Evolutionary conservation across 1,284 basidiomycete species (phyloP), one percentile per base, ranked within the genome.

Genomic region (Heterobasidion annosum): DNA sequence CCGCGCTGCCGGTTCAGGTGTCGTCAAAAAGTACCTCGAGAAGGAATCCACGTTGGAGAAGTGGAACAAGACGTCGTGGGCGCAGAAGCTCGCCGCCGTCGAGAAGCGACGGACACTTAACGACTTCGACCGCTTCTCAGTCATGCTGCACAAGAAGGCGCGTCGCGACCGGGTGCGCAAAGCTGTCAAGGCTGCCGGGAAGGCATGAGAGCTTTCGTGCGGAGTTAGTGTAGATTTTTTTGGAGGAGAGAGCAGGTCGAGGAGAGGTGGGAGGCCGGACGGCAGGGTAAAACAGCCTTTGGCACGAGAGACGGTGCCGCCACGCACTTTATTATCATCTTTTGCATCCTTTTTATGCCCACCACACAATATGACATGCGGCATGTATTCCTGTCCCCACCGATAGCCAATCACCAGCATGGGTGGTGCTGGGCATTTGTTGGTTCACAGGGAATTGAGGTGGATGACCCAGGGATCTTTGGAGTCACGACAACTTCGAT

Each of bases 1-100:
- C 67, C 93, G 95, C 63, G 91, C 72, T 57, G 91, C 95, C 50
- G 85, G 93, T 60, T 76, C 91, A 10, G 83, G 92, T 59, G 78
- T 79, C 61, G 81, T 98, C 69, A 88, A 85, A 77, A 97, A 94
- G 77, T 80, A 85, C 51, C 76, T 96, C 62, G 93, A 97, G 74
- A 89, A 88, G 70, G 84, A 90, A 67, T 85, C 73, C 34, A 76
- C 82, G 52, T 71, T 85, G 50, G 81, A 82, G 68, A 87, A 86
- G 73, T 99, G 96, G 96, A 75, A 82, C 55, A 78, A 77, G 64
- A 90, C 88, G 49, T 67, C 80, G n/a, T 98, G 94, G 96, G 91
- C 92, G 60, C 86, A 94, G 79, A 95, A 86, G 77, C 83, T 91
- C 56, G 81, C 79, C 50, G 86, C 91, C n/a, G 71, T 82, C 59